phyloP scores from a whole-genome alignment of 805 yeast genomes.

The Suhomyces xylopsoci region DNA sequence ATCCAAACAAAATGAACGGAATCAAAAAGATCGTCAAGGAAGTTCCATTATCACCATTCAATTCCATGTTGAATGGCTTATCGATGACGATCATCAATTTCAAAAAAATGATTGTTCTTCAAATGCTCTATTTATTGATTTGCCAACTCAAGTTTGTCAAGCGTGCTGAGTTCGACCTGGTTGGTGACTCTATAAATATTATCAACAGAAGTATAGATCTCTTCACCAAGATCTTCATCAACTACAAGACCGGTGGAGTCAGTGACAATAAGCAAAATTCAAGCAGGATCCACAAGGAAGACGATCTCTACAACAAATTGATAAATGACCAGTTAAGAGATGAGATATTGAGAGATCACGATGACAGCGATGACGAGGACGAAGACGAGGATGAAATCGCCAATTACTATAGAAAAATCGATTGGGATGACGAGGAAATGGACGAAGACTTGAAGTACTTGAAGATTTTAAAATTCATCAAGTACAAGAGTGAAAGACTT shows the following conservation, averaged over 20 bases:
- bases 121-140: slow-evolving; percentile 41
- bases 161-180: slow-evolving; percentile 16
- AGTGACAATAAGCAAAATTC: slow-evolving; percentile 9
- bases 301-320: slow-evolving; percentile 34
- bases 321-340: slow-evolving; percentile 38
- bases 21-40: slow-evolving; percentile 19
- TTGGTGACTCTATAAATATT: slow-evolving; percentile 17
- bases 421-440: slow-evolving; percentile 48
- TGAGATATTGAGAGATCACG: slow-evolving; percentile 32
- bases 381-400: slow-evolving; percentile 26
- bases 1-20: slow-evolving; percentile 1
- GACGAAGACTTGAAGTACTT: slow-evolving; percentile 45
- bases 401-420: slow-evolving; percentile 25
- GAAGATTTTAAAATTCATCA: slow-evolving; percentile 39
- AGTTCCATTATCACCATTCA: slow-evolving; percentile 39
- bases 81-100: slow-evolving; percentile 43
- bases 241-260: slow-evolving; percentile 25
- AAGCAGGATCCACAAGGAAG: slow-evolving; percentile 27
- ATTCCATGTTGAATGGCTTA: slow-evolving; percentile 40
- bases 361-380: slow-evolving; percentile 24
- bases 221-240: slow-evolving; percentile 36
- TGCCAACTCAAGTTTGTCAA: slow-evolving; percentile 38
- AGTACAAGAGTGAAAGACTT: slow-evolving; percentile 29
- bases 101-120: slow-evolving; percentile 40
- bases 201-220: slow-evolving; percentile 27